Percentiles rank a stretch among this genome's conserved stretches.
These are phyloP conservation scores for Solanum tarapatanum DNA, from an alignment of 257 asterid species.

Conservation along the genomic window DNA sequence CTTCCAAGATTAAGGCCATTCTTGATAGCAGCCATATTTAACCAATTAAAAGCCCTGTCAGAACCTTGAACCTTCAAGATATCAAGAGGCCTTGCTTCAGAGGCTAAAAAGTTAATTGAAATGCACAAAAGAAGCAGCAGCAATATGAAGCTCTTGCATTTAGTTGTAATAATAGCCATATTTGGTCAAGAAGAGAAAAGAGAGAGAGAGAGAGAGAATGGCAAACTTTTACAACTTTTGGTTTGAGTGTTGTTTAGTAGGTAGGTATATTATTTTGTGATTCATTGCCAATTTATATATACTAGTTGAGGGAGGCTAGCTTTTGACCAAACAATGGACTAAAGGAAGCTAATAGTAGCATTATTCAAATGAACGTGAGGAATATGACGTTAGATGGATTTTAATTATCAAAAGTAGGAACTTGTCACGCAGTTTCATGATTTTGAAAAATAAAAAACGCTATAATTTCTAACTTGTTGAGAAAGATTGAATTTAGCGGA, in stretches of 20 bases:
- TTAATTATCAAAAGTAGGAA: conserved; percentile 9
- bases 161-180: background rate
- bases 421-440: conserved; percentile 18
- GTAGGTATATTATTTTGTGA: background rate
- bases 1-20: conserved; percentile 6
- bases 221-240: background rate
- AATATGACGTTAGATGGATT: background rate
- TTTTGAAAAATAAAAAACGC: background rate
- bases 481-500: background rate
- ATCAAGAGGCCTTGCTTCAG: conserved; percentile 29
- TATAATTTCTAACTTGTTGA: background rate
- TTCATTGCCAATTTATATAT: background rate
- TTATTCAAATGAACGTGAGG: conserved; percentile 23
- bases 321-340: background rate
- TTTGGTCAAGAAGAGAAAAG: conserved; percentile 8
- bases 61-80: background rate
- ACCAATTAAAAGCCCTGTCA: background rate
- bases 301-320: background rate
- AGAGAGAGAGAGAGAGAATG: conserved; percentile 11
- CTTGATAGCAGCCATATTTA: conserved; percentile 1
- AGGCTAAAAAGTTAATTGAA: background rate
- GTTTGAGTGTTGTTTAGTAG: background rate
- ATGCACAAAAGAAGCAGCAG: conserved; percentile 1
- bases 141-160: background rate
- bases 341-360: background rate